Evolutionary conservation across 2,329 filamentous ascomycete species (phyloP).

Genomic region (Ophiostoma australiae): DNA sequence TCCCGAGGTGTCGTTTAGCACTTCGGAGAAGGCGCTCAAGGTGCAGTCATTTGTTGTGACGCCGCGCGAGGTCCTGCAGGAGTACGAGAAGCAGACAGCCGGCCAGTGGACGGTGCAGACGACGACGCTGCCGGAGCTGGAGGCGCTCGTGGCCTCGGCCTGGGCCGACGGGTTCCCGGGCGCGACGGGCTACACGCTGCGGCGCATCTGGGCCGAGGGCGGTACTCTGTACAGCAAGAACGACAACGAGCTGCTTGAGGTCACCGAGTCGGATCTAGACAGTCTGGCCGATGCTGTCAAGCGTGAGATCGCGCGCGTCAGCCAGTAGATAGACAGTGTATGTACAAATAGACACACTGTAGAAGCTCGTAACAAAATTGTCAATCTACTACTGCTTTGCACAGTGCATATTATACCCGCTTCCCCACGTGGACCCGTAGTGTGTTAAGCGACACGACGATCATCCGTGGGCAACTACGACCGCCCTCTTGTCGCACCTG

Average conservation of each 20-base stretch:
- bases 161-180: slow-evolving; percentile 50
- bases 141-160: slow-evolving; percentile 52
- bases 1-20: slow-evolving; percentile 47
- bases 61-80: slow-evolving; percentile 56
- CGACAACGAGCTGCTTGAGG: slow-evolving; percentile 57
- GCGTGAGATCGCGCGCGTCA: slow-evolving; percentile 3
- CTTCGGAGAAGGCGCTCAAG: slow-evolving; percentile 47
- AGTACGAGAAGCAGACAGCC: slow-evolving; percentile 63
- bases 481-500: background rate
- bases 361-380: background rate
- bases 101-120: slow-evolving; percentile 49
- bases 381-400: background rate
- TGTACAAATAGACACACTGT: background rate
- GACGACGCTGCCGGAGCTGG: slow-evolving; percentile 51
- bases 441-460: background rate
- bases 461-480: background rate
- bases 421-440: background rate
- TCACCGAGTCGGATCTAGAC: slow-evolving; percentile 47
- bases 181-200: slow-evolving; percentile 55
- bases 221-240: slow-evolving; percentile 65
- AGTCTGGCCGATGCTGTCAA: slow-evolving; percentile 40
- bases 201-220: slow-evolving; percentile 68
- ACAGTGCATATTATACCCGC: background rate
- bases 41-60: slow-evolving; percentile 69
- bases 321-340: slow-evolving; percentile 6